These are phyloP conservation scores for Margaritispora aquatica DNA, from an alignment of 495 filamentous ascomycete genomes.

Conservation along the genomic window DNA sequence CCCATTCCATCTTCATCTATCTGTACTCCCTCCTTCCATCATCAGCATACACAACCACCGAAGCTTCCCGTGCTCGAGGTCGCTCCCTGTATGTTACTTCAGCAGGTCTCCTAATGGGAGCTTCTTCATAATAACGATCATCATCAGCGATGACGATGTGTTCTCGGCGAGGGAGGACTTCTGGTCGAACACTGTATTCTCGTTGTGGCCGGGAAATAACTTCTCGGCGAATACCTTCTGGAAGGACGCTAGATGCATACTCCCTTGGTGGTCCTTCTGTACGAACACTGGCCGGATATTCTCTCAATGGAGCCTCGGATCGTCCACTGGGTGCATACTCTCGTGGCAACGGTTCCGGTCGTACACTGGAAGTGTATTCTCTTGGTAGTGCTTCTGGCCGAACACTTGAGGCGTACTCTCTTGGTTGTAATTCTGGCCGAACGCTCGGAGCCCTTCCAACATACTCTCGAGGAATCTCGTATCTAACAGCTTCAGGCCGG, in stretches of 20 bases:
- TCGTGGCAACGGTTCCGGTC: constrained; percentile 24
- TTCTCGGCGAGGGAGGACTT: constrained; percentile 10
- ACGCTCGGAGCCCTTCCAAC: constrained; percentile 28
- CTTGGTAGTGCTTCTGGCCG: constrained; percentile 25
- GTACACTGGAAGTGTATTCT: constrained; percentile 29
- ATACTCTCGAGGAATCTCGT: constrained; percentile 45
- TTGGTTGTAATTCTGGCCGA: constrained; percentile 33
- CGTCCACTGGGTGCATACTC: constrained; percentile 29
- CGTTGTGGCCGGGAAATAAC: constrained; percentile 28
- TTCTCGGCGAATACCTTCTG: constrained; percentile 32
- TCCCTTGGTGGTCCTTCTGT: constrained; percentile 37
- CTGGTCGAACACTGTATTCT: constrained; percentile 39
- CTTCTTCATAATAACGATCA: constrained; percentile 33
- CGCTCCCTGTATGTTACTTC: constrained; percentile 42
- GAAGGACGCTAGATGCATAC: constrained; percentile 34
- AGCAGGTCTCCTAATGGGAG: constrained; percentile 28
- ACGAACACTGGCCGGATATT: constrained; percentile 33
- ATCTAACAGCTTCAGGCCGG: constrained; percentile 46
- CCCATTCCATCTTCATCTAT: constrained; percentile 5
- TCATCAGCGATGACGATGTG: constrained; percentile 15
- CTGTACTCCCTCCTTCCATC: constrained; percentile 28
- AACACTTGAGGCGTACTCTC: constrained; percentile 36
- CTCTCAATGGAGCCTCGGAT: constrained; percentile 37
- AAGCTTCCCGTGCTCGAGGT: constrained; percentile 27
- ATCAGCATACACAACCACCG: constrained; percentile 33